A percentile compares a stretch with the other conserved stretches of the same genome.
phyloP scores from a whole-genome alignment of 116 monocot genomes.

The Posidonia oceanica region DNA sequence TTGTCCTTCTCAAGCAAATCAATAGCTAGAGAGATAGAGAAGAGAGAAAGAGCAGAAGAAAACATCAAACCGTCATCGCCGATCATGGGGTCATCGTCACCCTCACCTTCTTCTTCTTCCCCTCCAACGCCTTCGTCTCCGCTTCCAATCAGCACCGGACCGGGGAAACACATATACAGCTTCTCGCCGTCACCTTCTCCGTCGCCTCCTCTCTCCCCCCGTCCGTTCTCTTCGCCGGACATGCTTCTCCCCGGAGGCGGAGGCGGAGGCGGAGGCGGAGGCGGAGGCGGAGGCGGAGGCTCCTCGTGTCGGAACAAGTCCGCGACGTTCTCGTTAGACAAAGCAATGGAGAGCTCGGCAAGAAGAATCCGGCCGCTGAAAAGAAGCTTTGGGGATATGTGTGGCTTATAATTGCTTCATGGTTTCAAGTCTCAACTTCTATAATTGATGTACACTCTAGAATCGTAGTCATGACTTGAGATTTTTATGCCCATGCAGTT shows the following conservation, averaged over 20 bases:
- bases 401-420: no score
- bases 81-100: no score
- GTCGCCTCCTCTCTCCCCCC: constrained; percentile 33
- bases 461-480: background rate
- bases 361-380: no score
- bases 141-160: constrained; percentile 37
- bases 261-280: background rate
- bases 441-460: background rate
- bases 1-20: background rate
- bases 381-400: no score
- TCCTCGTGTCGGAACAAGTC: no score
- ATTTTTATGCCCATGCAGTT: constrained; percentile 4
- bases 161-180: constrained; percentile 23
- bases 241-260: constrained; percentile 1
- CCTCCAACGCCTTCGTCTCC: constrained; percentile 29
- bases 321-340: no score
- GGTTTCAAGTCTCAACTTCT: background rate
- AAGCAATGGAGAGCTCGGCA: no score
- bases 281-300: no score
- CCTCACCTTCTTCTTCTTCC: constrained; percentile 22
- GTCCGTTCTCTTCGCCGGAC: constrained; percentile 3
- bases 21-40: background rate
- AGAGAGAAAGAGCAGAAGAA: background rate
- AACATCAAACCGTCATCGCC: no score
- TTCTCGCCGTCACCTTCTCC: constrained; percentile 34